Conservation (phyloP, 1,139 yeast species). For the Yamadazyma conglobata region DNA sequence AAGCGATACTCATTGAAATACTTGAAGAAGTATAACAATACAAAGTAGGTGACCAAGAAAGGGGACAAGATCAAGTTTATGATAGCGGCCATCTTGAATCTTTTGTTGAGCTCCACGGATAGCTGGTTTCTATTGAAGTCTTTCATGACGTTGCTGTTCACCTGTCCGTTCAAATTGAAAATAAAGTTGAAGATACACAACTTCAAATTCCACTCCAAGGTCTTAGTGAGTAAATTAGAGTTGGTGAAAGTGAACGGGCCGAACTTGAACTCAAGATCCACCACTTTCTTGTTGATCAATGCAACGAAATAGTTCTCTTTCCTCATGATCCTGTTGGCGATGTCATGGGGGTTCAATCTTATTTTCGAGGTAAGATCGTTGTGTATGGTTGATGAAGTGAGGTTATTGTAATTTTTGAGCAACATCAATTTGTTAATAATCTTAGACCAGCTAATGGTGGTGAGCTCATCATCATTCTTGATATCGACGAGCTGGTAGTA, state of each 20-base stretch:
- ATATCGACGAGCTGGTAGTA: slow-evolving; percentile 66
- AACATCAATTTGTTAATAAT: slow-evolving; percentile 76
- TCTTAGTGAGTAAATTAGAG: slow-evolving; percentile 63
- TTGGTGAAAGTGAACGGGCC: slow-evolving; percentile 25
- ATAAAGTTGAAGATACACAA: slow-evolving; percentile 84
- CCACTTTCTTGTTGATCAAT: slow-evolving; percentile 70
- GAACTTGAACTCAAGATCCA: slow-evolving; percentile 50
- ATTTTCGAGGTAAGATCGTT: slow-evolving; percentile 67
- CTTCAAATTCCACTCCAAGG: slow-evolving; percentile 91
- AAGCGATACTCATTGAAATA: slow-evolving; percentile 91
- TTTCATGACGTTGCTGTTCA: slow-evolving; percentile 70
- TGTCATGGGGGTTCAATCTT: slow-evolving; percentile 84
- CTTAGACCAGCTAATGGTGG: slow-evolving; percentile 90
- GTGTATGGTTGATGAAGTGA: slow-evolving; percentile 40
- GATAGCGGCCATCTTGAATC: slow-evolving; percentile 86
- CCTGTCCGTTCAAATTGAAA: slow-evolving; percentile 79
- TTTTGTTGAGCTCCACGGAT: slow-evolving; percentile 64
- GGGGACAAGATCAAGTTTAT: slow-evolving; percentile 83
- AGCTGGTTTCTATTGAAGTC: slow-evolving; percentile 67
- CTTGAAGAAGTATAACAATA: slow-evolving; percentile 78
- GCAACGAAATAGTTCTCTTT: slow-evolving; percentile 92
- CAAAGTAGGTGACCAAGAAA: slow-evolving; percentile 76
- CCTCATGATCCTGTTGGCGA: slow-evolving; percentile 94
- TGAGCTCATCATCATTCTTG: slow-evolving; percentile 70
- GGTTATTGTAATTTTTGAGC: slow-evolving; percentile 76